Evolutionary conservation across 2,329 filamentous ascomycete species (phyloP).

Genomic region (Thielaviopsis musarum): DNA sequence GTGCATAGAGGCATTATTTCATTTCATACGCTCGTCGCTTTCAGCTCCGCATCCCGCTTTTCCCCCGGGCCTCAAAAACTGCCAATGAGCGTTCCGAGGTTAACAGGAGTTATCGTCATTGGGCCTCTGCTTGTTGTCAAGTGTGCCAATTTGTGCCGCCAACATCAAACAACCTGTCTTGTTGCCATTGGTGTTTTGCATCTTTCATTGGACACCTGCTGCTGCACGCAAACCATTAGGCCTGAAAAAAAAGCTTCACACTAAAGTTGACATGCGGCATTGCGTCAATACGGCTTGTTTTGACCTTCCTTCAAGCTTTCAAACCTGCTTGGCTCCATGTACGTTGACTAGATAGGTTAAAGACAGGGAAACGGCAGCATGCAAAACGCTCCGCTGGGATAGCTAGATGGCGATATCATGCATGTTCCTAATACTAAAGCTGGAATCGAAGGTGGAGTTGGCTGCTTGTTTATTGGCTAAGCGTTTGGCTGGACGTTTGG

Average conservation of each 20-base stretch:
- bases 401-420: background rate
- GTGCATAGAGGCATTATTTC: background rate
- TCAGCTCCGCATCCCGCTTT: background rate
- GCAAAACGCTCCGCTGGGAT: background rate
- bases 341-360: background rate
- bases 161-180: background rate
- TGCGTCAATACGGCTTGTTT: background rate
- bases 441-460: no score
- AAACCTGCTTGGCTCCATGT: background rate
- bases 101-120: background rate
- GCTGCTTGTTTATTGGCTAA: no score
- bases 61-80: background rate
- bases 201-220: background rate
- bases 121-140: background rate
- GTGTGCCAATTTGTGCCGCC: background rate
- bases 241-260: background rate
- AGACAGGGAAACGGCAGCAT: background rate
- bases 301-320: background rate
- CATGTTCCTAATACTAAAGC: no score
- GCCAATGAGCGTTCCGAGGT: background rate
- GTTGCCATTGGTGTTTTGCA: background rate
- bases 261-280: background rate
- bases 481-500: no score
- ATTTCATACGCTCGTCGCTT: background rate
- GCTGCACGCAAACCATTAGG: no score